A percentile compares a stretch with the other conserved stretches of the same genome.
These are phyloP conservation scores for Fraxinus pennsylvanica DNA, from an alignment of 257 asterid species.

Conservation along the genomic window DNA sequence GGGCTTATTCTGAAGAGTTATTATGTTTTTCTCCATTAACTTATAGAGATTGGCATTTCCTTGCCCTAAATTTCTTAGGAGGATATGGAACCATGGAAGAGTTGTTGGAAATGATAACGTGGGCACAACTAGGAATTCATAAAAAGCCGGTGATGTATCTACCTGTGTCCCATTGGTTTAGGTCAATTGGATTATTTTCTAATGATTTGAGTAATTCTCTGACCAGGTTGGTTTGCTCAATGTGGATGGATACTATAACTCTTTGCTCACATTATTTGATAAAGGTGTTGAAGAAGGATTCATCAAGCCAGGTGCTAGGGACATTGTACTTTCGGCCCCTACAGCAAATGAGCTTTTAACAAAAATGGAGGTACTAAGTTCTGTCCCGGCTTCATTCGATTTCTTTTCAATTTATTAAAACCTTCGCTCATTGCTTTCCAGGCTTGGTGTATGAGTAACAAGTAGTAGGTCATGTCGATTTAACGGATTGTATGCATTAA, in stretches of 20 bases:
- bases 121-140: constrained; percentile 99
- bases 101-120: constrained; percentile 91
- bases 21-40: neutral
- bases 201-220: constrained; percentile 20
- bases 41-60: neutral
- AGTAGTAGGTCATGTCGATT: neutral
- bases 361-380: constrained; percentile 75
- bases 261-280: constrained; percentile 80
- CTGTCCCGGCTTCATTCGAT: neutral
- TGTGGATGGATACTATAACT: constrained; percentile 89
- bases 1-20: neutral
- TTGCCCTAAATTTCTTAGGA: constrained; percentile 48
- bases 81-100: constrained; percentile 99
- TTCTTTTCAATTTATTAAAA: neutral
- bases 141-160: constrained; percentile 71
- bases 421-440: neutral
- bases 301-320: constrained; percentile 84
- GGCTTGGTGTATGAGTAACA: neutral
- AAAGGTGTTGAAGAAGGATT: constrained; percentile 98
- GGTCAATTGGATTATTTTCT: neutral
- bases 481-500: neutral
- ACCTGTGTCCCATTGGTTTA: neutral
- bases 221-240: constrained; percentile 91
- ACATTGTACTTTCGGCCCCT: constrained; percentile 85
- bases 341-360: constrained; percentile 75